These are phyloP conservation scores for Hypoxylon fuscum DNA, from an alignment of 495 filamentous ascomycete genomes.

Conservation along the genomic window DNA sequence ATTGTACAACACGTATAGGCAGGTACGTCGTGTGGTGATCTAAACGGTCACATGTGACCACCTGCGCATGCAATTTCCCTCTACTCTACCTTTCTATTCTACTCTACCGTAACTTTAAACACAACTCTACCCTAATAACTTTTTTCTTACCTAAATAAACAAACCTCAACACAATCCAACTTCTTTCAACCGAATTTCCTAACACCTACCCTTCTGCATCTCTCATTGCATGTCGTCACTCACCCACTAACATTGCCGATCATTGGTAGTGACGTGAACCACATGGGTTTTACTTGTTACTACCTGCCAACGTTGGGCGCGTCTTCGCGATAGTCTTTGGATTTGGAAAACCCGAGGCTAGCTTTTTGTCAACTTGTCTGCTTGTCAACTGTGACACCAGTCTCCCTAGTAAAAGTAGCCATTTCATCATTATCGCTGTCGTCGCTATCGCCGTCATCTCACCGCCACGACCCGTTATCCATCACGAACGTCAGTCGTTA, in stretches of 20 bases:
- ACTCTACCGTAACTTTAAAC: background rate
- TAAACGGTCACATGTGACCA: no score
- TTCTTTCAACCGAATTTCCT: background rate
- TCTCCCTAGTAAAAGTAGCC: conserved; percentile 8
- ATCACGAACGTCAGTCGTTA: conserved; percentile 1
- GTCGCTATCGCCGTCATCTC: no score
- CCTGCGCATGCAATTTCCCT: background rate
- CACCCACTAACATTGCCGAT: conserved; percentile 1
- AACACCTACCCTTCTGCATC: background rate
- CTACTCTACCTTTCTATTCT: background rate
- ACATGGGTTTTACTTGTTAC: conserved; percentile 12
- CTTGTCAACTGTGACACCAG: background rate
- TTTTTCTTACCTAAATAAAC: background rate
- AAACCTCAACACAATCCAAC: background rate
- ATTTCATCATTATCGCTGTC: conserved; percentile 6
- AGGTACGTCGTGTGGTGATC: no score
- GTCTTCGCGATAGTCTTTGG: background rate
- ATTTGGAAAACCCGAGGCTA: no score
- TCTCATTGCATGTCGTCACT: conserved; percentile 21
- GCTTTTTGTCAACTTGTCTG: background rate
- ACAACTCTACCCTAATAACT: background rate
- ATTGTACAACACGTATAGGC: no score
- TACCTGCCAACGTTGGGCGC: conserved; percentile 6
- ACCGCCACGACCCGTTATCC: background rate
- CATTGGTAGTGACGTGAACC: conserved; percentile 20